Evolutionary conservation across 202 grass and related monocot species (phyloP), one percentile per base, ranked within the genome.

Genomic region (Dendrocalamus latiflorus): DNA sequence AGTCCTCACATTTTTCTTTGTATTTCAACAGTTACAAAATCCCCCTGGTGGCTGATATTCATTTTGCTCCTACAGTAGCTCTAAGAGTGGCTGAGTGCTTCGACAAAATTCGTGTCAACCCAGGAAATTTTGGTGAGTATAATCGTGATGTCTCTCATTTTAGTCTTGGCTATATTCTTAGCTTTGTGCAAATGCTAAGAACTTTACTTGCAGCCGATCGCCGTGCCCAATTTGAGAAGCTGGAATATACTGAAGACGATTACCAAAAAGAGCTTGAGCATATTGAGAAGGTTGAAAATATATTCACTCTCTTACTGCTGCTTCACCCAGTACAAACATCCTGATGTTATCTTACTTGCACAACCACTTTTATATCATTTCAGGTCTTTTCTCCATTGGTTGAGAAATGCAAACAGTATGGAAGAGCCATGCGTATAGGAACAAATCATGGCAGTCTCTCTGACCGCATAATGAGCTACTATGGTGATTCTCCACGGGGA

Each of bases 381-480:
- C 82, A 98, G 95, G 87, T 98, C 68, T 98, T 98, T 85, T 85
- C 91, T 88, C 95, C 95, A 41, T 91, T 98, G 65, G 93, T 98
- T 33, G 93, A 98, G 84, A 98, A 98, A 87, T 98, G 95, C 85
- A 98, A 98, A 83, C n/a, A n/a, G n/a, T n/a, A n/a, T n/a, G n/a
- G n/a, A n/a, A n/a, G n/a, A n/a, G n/a, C n/a, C n/a, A n/a, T n/a
- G n/a, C n/a, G n/a, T n/a, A n/a, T n/a, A n/a, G n/a, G n/a, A n/a
- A n/a, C n/a, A n/a, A n/a, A n/a, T n/a, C n/a, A n/a, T n/a, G n/a
- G n/a, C n/a, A n/a, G n/a, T n/a, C n/a, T n/a, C n/a, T n/a, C n/a
- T n/a, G 95, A 98, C 70, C 95, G 95, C 66, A 98, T 98, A 78
- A 98, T 98, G 95, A 98, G 95, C 76, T 98, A 98, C 70, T 98